phyloP scores from a whole-genome alignment of 2,329 filamentous ascomycete genomes.

The Stemphylium beticola region DNA sequence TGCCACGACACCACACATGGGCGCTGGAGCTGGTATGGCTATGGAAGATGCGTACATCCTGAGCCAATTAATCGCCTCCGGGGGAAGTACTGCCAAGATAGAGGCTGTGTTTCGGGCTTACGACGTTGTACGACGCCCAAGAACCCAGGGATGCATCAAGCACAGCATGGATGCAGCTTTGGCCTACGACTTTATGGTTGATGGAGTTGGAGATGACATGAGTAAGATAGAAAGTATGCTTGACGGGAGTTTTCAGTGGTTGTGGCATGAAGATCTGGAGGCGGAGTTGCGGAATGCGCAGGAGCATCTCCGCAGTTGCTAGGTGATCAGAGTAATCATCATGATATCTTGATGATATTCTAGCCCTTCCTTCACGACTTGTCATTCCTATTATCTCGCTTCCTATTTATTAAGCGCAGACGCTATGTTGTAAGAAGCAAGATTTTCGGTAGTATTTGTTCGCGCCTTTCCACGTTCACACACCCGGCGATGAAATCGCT shows the following conservation, averaged over 20 bases:
- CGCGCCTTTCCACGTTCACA: too few relatives aligned
- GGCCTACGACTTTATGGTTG: slow-evolving; percentile 24
- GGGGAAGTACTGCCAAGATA: slow-evolving; percentile 19
- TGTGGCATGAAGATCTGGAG: slow-evolving; percentile 41
- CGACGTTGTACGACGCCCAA: slow-evolving; percentile 44
- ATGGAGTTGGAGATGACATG: slow-evolving; percentile 25
- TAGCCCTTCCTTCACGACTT: too few relatives aligned
- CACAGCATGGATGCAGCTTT: slow-evolving; percentile 33
- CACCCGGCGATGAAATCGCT: too few relatives aligned
- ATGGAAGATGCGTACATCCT: slow-evolving; percentile 60
- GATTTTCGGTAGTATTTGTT: too few relatives aligned
- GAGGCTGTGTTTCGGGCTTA: slow-evolving; percentile 46
- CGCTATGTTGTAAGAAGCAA: too few relatives aligned
- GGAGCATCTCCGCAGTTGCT: slow-evolving; percentile 2
- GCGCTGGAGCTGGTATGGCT: slow-evolving; percentile 61
- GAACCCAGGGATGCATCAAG: slow-evolving; percentile 47
- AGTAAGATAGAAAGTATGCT: slow-evolving; percentile 18
- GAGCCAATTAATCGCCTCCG: slow-evolving; percentile 40
- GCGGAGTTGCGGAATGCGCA: slow-evolving; percentile 28
- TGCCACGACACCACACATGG: slow-evolving; percentile 59
- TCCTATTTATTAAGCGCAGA: too few relatives aligned
- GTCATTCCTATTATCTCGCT: too few relatives aligned
- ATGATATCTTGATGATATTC: too few relatives aligned
- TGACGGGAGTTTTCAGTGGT: slow-evolving; percentile 26
- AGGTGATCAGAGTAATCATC: too few relatives aligned